Base-by-base conservation (phyloP, 169 alveolate genomes). In the Cryptosporidium muris region DNA sequence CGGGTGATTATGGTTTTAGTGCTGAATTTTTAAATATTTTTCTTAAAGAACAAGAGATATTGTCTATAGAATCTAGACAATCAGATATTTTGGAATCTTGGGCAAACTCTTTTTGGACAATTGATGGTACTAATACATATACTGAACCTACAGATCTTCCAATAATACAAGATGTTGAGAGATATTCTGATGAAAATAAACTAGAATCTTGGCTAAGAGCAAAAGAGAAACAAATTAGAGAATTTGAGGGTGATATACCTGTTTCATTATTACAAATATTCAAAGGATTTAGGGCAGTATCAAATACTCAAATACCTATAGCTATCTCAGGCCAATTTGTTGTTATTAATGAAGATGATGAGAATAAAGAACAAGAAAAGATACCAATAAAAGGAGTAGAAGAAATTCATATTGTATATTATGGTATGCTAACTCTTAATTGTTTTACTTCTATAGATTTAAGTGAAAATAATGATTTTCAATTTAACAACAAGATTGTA, bases 351-450 rank as follows among this genome's bases (percentile, higher is more conserved):
- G 62, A 48, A 2, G 43, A 1, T 25, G 0, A 7, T 12, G 34
- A 3, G 37, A 1, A 42, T 40, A 34, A 12, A 64, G 43, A 48
- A 43, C 56, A 48, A 34, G 81, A 65, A 4, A 37, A 65, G 4
- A 34, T 38, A 8, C 52, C 8, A 49, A 47, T 47, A 0, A 56
- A 67, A 25, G 45, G 8, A 6, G 80, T 37, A 7, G 80, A 64
- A 16, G 82, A 67, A 47, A 65, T 67, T 60, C 66, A 67, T 16
- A 11, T 67, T 25, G 34, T 67, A 16, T 67, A 67, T 9, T 67
- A 67, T 25, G 82, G 82, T 53, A 8, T 67, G 4, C 42, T 67
- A 47, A 67, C 82, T 12, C 34, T 67, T 36, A 67, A 67, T 14
- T 67, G 82, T 5, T 67, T 52, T 43, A 53, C 60, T 52, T 56